Conservation (phyloP, 2,329 filamentous ascomycete species). For the Arthrobotrys pseudoclavata region DNA sequence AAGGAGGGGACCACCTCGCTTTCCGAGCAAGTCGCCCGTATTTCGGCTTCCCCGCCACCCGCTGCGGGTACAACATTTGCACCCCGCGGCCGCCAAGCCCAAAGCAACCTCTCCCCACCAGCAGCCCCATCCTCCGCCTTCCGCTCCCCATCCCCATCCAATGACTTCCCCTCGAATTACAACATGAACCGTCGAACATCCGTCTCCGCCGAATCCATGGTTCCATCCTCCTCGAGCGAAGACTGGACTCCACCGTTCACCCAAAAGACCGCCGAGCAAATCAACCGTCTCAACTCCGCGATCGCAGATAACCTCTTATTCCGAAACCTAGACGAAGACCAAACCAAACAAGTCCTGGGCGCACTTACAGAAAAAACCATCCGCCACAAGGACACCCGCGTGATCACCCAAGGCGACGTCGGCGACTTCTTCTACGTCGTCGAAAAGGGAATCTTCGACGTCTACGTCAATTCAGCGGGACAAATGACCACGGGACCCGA, state of each 20-base stretch:
- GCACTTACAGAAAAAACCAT: slow-evolving; percentile 95
- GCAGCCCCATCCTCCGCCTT: slow-evolving; percentile 48
- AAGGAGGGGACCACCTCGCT: slow-evolving; percentile 26
- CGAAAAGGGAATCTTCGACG: slow-evolving; percentile 89
- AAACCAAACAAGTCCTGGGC: slow-evolving; percentile 85
- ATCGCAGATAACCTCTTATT: slow-evolving; percentile 95
- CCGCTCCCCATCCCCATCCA: slow-evolving; percentile 64
- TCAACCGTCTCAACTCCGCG: slow-evolving; percentile 81
- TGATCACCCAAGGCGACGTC: slow-evolving; percentile 94
- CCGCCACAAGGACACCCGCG: slow-evolving; percentile 88
- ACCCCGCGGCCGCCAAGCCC: slow-evolving; percentile 49
- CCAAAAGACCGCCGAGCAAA: slow-evolving; percentile 84
- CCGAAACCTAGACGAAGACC: slow-evolving; percentile 93
- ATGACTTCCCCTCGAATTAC: slow-evolving; percentile 87
- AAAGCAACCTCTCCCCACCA: slow-evolving; percentile 53
- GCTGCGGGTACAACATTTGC: slow-evolving; percentile 46
- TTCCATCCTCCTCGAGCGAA: slow-evolving; percentile 85
- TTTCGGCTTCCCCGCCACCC: slow-evolving; percentile 54
- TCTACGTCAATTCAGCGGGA: slow-evolving; percentile 86
- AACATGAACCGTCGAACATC: slow-evolving; percentile 94
- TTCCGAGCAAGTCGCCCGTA: slow-evolving; percentile 51
- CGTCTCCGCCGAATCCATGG: slow-evolving; percentile 95
- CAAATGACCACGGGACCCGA: slow-evolving; percentile 82
- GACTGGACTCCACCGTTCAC: slow-evolving; percentile 91
- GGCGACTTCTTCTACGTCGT: slow-evolving; percentile 99